Conservation (phyloP, 2,329 filamentous ascomycete genomes). For the Fusarium oxysporum region DNA sequence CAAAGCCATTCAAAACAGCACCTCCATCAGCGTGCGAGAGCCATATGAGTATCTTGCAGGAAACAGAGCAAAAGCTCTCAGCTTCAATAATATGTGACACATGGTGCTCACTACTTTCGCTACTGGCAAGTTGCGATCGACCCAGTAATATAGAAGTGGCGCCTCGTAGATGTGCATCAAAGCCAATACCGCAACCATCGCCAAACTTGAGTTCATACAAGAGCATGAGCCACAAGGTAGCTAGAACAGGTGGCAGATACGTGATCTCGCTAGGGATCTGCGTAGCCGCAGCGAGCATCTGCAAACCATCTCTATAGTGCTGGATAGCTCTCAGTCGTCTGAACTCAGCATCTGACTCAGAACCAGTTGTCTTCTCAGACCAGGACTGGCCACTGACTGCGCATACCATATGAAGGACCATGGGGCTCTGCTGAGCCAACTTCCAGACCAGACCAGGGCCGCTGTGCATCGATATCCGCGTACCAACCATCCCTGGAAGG, state of each 20-base stretch:
- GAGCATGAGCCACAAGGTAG: not conserved
- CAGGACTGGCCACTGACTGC: not conserved
- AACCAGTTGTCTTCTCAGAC: not conserved
- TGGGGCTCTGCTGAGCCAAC: not conserved
- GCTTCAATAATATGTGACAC: not conserved
- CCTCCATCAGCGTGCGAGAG: not conserved
- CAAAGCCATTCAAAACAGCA: not conserved
- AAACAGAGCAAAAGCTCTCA: not conserved
- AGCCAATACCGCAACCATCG: not conserved
- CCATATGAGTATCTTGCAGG: not conserved
- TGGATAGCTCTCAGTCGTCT: not conserved
- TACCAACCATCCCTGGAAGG: not conserved
- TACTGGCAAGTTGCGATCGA: not conserved
- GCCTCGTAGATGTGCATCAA: not conserved
- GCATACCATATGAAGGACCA: not conserved
- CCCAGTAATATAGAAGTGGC: not conserved
- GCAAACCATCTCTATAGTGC: not conserved
- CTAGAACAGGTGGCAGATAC: not conserved
- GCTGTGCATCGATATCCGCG: not conserved
- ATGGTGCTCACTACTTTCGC: fast-evolving
- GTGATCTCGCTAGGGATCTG: not conserved
- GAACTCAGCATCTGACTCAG: not conserved
- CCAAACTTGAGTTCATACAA: not conserved
- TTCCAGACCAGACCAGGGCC: not conserved
- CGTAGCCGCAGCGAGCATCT: not conserved